Evolutionary conservation across 2,329 filamentous ascomycete genomes (phyloP), one percentile per base, ranked within the genome.

Genomic region (Sclerotinia trifoliorum): DNA sequence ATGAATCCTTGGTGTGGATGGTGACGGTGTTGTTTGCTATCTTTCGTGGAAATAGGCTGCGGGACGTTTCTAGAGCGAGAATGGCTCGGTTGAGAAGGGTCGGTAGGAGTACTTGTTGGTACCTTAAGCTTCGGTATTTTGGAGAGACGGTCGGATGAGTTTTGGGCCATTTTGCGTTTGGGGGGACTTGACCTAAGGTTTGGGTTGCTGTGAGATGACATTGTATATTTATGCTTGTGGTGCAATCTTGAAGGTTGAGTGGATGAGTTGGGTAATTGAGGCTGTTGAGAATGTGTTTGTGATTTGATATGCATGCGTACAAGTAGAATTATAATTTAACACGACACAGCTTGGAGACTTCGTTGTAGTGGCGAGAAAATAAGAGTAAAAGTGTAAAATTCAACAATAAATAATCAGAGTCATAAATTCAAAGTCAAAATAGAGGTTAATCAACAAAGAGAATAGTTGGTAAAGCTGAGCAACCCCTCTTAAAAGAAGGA

Each of bases 91-190:
- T 62, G 58, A 24, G 58, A 62, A 7, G 44, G 58, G 15, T 62
- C 58, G 29, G 58, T 62, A 3, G 58, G 58, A 5, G 58, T 62
- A 19, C 46, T 62, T 13, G 44, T n/a, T 13, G 58, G 58, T 17
- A 62, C 58, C 24, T 62, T 62, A 7, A 62, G 58, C 26, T 62
- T 62, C 1, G 58, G 58, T 29, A 49, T 62, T 13, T 62, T 62
- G n/a, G 26, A 49, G 44, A 49, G 58, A 3, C 58, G 58, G 15
- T 62, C 58, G 5, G 58, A 62, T 17, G 58, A 62, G 26, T 15
- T 49, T 24, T 62, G 44, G 6, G 44, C 58, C 21, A 62, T 62
- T 62, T 62, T 62, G 11, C 58, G 58, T 35, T 62, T 62, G 6
- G 58, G 44, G 10, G 58, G 24, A 49, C 26, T 49, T 13, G 58